These are phyloP conservation scores for Cyclotella baltica DNA, from an alignment of 108 stramenopile genomes.

Conservation along the genomic window DNA sequence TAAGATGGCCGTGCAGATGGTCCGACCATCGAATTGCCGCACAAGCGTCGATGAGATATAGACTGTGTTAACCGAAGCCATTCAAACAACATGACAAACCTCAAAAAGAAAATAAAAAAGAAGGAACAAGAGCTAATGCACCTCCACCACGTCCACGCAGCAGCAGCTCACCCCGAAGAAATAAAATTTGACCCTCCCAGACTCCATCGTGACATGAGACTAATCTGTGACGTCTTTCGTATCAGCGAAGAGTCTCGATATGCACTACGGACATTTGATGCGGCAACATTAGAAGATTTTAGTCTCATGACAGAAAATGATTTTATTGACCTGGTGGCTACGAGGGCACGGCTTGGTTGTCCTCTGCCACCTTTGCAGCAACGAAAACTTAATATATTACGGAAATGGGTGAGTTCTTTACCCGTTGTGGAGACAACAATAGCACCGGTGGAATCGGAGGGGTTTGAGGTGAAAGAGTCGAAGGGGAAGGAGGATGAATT, in stretches of 20 bases:
- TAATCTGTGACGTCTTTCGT: slow-evolving; percentile 30
- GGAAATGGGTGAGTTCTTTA: slow-evolving; percentile 23
- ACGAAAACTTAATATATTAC: slow-evolving; percentile 27
- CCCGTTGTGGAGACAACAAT: background rate
- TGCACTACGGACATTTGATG: slow-evolving; percentile 32
- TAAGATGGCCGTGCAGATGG: too few relatives aligned
- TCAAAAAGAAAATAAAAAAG: background rate
- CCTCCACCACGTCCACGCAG: background rate
- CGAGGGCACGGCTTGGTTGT: slow-evolving; percentile 9
- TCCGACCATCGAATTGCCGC: too few relatives aligned
- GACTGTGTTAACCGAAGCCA: too few relatives aligned
- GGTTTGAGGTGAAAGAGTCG: slow-evolving; percentile 30
- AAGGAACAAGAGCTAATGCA: background rate
- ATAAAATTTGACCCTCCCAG: slow-evolving; percentile 15
- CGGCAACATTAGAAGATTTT: slow-evolving; percentile 31
- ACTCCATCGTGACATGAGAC: slow-evolving; percentile 29
- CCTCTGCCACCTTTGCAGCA: slow-evolving; percentile 36
- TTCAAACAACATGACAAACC: background rate
- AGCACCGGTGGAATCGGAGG: slow-evolving; percentile 5
- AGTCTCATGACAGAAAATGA: slow-evolving; percentile 32
- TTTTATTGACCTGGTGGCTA: slow-evolving; percentile 25
- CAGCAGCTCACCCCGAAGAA: background rate
- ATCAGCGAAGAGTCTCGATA: slow-evolving; percentile 27
- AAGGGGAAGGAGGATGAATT: background rate
- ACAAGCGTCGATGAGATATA: too few relatives aligned